These are phyloP conservation scores for Aspergillus candidus DNA, from an alignment of 2,329 filamentous ascomycete species.

Conservation along the genomic window DNA sequence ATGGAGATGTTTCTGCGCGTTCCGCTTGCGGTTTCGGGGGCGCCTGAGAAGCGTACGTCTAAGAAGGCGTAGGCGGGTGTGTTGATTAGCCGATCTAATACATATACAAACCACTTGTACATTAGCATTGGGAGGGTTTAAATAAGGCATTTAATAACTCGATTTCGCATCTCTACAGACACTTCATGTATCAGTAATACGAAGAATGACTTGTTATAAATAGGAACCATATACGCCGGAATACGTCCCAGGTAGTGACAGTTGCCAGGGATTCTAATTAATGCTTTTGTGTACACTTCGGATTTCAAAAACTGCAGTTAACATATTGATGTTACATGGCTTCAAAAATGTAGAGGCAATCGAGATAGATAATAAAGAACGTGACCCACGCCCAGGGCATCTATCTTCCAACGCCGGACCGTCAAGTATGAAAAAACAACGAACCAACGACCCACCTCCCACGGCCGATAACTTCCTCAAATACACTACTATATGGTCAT, in stretches of 20 bases:
- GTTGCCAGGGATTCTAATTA: neutral
- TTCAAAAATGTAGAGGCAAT: neutral
- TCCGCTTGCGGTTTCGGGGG: constrained; percentile 23
- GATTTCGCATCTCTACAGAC: no score
- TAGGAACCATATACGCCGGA: no score
- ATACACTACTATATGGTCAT: constrained; percentile 10
- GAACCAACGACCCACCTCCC: constrained; percentile 8
- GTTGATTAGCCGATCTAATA: neutral
- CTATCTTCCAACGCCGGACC: constrained; percentile 19
- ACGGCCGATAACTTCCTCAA: constrained; percentile 10
- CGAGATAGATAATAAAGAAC: constrained; percentile 1
- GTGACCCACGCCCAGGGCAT: constrained; percentile 9
- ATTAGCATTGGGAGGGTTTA: neutral
- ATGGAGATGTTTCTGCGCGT: constrained; percentile 36
- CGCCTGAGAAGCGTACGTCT: constrained; percentile 13
- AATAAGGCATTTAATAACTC: no score
- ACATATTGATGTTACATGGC: constrained; percentile 4
- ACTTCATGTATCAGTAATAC: no score
- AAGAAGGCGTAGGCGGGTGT: neutral
- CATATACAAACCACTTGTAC: constrained; percentile 2
- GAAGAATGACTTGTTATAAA: no score
- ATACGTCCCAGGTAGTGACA: no score
- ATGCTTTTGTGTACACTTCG: constrained; percentile 6
- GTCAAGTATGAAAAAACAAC: constrained; percentile 10
- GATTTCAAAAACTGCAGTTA: constrained; percentile 1